Evolutionary conservation across 768 basidiomycete species (phyloP).

Genomic region (Leccinum longicurvipes): DNA sequence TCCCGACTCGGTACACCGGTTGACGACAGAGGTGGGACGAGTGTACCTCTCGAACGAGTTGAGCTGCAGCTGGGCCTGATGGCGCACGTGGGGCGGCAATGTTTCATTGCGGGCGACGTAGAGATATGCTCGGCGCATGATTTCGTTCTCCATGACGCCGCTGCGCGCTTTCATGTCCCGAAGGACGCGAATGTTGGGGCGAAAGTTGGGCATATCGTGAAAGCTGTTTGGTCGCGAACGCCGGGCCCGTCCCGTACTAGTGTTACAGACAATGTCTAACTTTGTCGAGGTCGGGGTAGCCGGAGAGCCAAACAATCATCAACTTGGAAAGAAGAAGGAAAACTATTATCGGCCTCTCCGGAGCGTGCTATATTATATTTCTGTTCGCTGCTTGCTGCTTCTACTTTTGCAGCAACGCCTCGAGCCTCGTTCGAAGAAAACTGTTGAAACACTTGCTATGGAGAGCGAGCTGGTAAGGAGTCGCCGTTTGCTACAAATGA

Average conservation of each 20-base stretch:
- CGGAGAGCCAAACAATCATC: slow-evolving; percentile 21
- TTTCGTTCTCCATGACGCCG: slow-evolving; percentile 71
- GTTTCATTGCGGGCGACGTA: slow-evolving; percentile 91
- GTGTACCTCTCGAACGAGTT: slow-evolving; percentile 84
- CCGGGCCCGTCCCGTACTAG: too few relatives aligned
- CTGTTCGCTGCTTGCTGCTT: neutral
- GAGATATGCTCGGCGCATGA: slow-evolving; percentile 85
- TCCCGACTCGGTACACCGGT: slow-evolving; percentile 83
- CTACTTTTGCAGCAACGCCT: too few relatives aligned
- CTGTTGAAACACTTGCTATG: slow-evolving; percentile 13
- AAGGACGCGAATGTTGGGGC: slow-evolving; percentile 51
- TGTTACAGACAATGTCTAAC: too few relatives aligned
- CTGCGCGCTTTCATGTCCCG: slow-evolving; percentile 78
- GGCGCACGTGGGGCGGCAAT: slow-evolving; percentile 83
- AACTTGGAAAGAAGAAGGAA: slow-evolving; percentile 7
- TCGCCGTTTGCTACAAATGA: too few relatives aligned
- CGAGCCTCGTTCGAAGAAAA: neutral
- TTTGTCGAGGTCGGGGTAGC: neutral
- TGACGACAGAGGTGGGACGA: slow-evolving; percentile 84
- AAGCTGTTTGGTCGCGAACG: too few relatives aligned
- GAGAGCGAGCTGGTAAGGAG: slow-evolving; percentile 21
- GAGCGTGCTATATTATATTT: neutral
- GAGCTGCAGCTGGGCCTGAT: slow-evolving; percentile 91
- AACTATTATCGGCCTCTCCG: neutral
- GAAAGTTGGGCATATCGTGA: slow-evolving; percentile 21